Evolutionary conservation across 768 basidiomycete species (phyloP), one percentile per base, ranked within the genome.

Genomic region (Auricularia sp.): DNA sequence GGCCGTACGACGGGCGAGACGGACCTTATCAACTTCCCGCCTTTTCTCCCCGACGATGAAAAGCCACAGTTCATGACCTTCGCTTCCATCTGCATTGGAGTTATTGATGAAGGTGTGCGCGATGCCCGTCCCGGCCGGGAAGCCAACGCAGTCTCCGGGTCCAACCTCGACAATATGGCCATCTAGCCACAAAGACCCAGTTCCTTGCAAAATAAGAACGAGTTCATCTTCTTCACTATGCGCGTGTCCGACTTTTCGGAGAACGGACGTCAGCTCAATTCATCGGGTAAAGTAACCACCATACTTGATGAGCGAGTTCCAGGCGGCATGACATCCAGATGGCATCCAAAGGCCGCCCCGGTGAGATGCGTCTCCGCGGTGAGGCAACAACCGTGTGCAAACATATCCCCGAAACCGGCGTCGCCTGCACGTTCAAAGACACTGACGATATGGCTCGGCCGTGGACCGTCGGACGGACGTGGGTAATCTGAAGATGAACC

Each of bases 61-160:
- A 21, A 69, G 62, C 36, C 63, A 65, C 12, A 68, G 62, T 8
- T 68, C 66, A 6, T 69, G 61, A 2, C 68, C 68, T 60, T 68
- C 67, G 12, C 34, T 21, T 1, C 62, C 63, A 16, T 65, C 42
- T 5, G 64, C 64, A 61, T 68, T 69, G 11, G 68, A 69, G 61
- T 69, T 66, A 61, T 69, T 69, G 54, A 69, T 69, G 61, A 69
- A 66, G 18, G 33, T 64, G 44, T 69, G 68, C 6, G 67, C 66
- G 58, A 66, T 65, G 34, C 68, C 68, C 16, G 68, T 69, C 10
- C 68, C 68, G 10, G 62, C 63, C 7, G 67, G 66, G 54, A 69
- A 69, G 2, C 67, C 68, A 39, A 69, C 54, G 34, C 64, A 68
- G 44, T 69, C 68, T 4, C 68, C 68, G 5, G 66, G 64, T 29